Evolutionary conservation across 805 yeast genomes (phyloP), one percentile per base, ranked within the genome.

Genomic region (Blastobotrys muscicola): DNA sequence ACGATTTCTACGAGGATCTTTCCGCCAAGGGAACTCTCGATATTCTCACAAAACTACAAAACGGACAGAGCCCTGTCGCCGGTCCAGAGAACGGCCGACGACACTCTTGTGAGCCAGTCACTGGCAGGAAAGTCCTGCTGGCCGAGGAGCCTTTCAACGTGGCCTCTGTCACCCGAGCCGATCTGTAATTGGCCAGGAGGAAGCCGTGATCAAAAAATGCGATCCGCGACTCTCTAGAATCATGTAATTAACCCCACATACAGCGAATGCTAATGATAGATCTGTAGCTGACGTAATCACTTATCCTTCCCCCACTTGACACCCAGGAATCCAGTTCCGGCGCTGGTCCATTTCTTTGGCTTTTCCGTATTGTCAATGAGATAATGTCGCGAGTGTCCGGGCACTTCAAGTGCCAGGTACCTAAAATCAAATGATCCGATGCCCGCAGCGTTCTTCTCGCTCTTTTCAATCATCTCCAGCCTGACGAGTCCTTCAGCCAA

Each of bases 1-100:
- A 85, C 65, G 87, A 82, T 60, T 85, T 69, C 66, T 80, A 72
- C 58, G 95, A 85, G 67, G 95, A 85, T 63, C 72, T 85, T 64
- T 81, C 89, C 31, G 71, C 78, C 16, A 82, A 80, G 50, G 72
- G 74, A 38, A 75, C 82, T 23, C 72, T 74, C 31, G 70, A 72
- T 48, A 61, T 85, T 38, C 72, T 85, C 59, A 72, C 78, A 50
- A 77, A 72, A 44, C 69, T 84, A 50, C 77, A 76, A 60, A 70
- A 64, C 26, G 94, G 90, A 45, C 74, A 75, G 58, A 68, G 68
- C 36, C 74, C 77, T 42, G 61, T 65, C 34, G 69, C 75, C n/a
- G 95, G 95, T 23, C 89, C 90, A 4, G 77, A 78, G 47, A 67
- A 72, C 34, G 77, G 76, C 33, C 61, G 64, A 33, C 78, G 94